Conservation (phyloP, 2,329 filamentous ascomycete species). For the Bretziella fagacearum region DNA sequence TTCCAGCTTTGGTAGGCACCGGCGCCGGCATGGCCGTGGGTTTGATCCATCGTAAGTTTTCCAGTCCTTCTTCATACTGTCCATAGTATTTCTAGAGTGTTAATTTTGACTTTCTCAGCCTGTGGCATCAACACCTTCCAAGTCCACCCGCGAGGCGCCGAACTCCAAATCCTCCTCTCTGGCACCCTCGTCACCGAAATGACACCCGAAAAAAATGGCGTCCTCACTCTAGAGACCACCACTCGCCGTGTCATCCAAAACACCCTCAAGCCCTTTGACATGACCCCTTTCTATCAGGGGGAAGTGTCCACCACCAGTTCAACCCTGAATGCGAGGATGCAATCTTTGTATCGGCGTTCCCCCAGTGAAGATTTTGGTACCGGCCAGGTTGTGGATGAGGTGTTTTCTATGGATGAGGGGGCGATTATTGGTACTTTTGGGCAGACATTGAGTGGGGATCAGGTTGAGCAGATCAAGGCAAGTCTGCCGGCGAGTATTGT, state of each 20-base stretch:
- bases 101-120: conserved; percentile 17
- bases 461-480: conserved; percentile 28
- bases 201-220: conserved; percentile 36
- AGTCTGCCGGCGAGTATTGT: conserved; percentile 30
- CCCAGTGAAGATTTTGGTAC: conserved; percentile 34
- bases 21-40: conserved; percentile 34
- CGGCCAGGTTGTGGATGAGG: conserved; percentile 33
- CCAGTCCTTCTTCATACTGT: conserved; percentile 9
- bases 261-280: conserved; percentile 28
- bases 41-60: conserved; percentile 26
- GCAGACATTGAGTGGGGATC: conserved; percentile 28
- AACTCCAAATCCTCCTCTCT: conserved; percentile 34
- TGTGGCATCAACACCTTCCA: conserved; percentile 43
- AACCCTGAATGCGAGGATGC: conserved; percentile 28
- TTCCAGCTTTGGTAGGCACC: conserved; percentile 38
- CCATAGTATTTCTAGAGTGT: background rate
- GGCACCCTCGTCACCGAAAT: conserved; percentile 35
- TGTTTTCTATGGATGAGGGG: conserved; percentile 30
- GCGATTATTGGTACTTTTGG: conserved; percentile 31
- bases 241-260: conserved; percentile 28
- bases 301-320: conserved; percentile 32
- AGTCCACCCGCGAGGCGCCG: conserved; percentile 35
- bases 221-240: conserved; percentile 21
- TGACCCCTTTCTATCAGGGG: conserved; percentile 39
- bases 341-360: conserved; percentile 21